These are phyloP conservation scores for Xylaria sp. DNA, from an alignment of 2,329 filamentous ascomycete species.

Conservation along the genomic window DNA sequence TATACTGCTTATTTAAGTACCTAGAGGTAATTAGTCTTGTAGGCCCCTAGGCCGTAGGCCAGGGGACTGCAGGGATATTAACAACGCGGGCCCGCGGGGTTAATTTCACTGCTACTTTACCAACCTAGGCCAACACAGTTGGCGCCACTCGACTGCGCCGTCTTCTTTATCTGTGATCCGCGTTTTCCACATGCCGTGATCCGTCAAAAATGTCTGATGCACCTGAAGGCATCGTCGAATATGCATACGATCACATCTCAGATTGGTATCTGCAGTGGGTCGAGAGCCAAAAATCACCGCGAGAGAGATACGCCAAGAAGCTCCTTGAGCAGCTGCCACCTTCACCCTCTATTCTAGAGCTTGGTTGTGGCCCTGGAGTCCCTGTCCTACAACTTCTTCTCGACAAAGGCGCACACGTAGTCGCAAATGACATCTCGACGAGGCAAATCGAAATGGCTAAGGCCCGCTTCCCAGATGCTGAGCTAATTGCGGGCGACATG, in stretches of 20 bases:
- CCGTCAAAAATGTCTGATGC: not conserved
- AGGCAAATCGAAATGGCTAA: constrained; percentile 5
- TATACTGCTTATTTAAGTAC: too few relatives aligned
- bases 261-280: constrained; percentile 11
- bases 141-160: too few relatives aligned
- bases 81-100: too few relatives aligned
- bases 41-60: too few relatives aligned
- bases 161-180: too few relatives aligned
- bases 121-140: too few relatives aligned
- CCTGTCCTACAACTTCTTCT: constrained; percentile 2
- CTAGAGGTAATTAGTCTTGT: too few relatives aligned
- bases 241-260: constrained; percentile 6
- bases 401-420: not conserved
- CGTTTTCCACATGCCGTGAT: too few relatives aligned
- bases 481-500: constrained; percentile 6
- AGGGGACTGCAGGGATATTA: too few relatives aligned
- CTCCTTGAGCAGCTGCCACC: not conserved
- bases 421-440: constrained; percentile 8
- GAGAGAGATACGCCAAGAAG: constrained; percentile 9
- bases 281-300: not conserved
- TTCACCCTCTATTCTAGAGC: constrained; percentile 2
- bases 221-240: constrained; percentile 2
- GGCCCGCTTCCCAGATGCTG: not conserved
- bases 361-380: constrained; percentile 5
- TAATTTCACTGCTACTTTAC: too few relatives aligned